Evolutionary conservation across 2,329 filamentous ascomycete genomes (phyloP).

Genomic region (Incumbomyces delicatus): DNA sequence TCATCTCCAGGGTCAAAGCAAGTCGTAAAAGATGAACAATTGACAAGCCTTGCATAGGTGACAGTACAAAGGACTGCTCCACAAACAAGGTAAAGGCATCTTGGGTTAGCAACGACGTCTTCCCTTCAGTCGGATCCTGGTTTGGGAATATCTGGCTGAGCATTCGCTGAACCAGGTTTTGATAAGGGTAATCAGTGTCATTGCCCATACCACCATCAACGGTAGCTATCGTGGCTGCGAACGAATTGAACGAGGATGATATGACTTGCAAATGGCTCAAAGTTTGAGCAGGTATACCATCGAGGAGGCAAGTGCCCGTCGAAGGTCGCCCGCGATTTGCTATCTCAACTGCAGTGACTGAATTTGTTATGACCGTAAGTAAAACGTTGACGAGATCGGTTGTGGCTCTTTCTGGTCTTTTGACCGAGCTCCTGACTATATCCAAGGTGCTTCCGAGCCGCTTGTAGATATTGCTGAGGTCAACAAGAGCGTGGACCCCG

Average conservation of each 20-base stretch:
- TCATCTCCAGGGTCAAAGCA: slow-evolving; percentile 83
- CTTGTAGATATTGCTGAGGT: slow-evolving; percentile 47
- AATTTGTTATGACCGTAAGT: slow-evolving; percentile 33
- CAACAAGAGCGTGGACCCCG: slow-evolving; percentile 18
- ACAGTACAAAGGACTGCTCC: slow-evolving; percentile 1
- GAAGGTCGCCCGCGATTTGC: slow-evolving; percentile 76
- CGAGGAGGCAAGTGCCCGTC: slow-evolving; percentile 64
- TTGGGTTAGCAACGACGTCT: not conserved
- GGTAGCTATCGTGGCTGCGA: slow-evolving; percentile 65
- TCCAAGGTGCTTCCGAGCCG: slow-evolving; percentile 43
- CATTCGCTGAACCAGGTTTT: slow-evolving; percentile 55
- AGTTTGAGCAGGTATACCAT: slow-evolving; percentile 72
- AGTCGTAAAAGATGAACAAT: slow-evolving; percentile 71
- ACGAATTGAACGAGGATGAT: slow-evolving; percentile 79
- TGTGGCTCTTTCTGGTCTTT: not conserved
- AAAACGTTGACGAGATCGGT: not conserved
- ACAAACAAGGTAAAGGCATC: slow-evolving; percentile 5
- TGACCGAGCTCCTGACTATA: not conserved
- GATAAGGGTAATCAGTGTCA: slow-evolving; percentile 53
- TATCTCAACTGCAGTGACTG: slow-evolving; percentile 82
- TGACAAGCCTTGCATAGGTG: slow-evolving; percentile 1
- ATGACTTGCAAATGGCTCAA: slow-evolving; percentile 81
- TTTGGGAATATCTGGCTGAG: not conserved
- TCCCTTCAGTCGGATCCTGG: not conserved
- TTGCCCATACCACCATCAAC: slow-evolving; percentile 45